Percentiles rank a stretch among this genome's conserved stretches.
These are phyloP conservation scores for Komagataella kurtzmanii DNA, from an alignment of 805 yeast species.

Conservation along the genomic window DNA sequence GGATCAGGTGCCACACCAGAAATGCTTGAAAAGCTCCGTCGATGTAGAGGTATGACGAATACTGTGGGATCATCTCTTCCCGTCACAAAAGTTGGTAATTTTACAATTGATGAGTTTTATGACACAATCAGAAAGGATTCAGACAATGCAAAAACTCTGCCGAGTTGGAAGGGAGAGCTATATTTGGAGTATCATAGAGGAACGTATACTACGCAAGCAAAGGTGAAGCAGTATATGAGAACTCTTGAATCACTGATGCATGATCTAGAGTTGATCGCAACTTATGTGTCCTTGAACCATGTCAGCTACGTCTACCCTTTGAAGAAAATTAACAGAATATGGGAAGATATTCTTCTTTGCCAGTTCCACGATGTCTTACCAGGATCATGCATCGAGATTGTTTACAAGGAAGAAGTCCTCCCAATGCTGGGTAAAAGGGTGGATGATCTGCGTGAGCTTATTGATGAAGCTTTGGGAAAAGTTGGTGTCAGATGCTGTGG, in stretches of 20 bases:
- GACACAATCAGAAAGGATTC: slow-evolving; percentile 50
- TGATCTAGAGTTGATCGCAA: slow-evolving; percentile 76
- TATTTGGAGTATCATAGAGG: slow-evolving; percentile 95
- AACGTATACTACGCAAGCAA: slow-evolving; percentile 90
- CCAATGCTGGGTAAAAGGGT: slow-evolving; percentile 58
- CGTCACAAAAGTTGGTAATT: slow-evolving; percentile 57
- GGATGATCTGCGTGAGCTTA: slow-evolving; percentile 36
- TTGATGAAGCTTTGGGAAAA: slow-evolving; percentile 33
- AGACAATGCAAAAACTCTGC: slow-evolving; percentile 51
- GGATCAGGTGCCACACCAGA: slow-evolving; percentile 97
- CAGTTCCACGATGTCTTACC: slow-evolving; percentile 98
- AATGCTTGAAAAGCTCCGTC: slow-evolving; percentile 84
- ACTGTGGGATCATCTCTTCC: slow-evolving; percentile 68
- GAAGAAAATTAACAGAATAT: slow-evolving; percentile 48
- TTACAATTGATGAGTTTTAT: slow-evolving; percentile 68
- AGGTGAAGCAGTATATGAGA: slow-evolving; percentile 72
- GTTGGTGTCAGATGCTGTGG: slow-evolving; percentile 14
- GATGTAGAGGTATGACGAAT: slow-evolving; percentile 80
- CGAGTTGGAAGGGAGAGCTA: slow-evolving; percentile 88
- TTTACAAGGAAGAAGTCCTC: slow-evolving; percentile 76
- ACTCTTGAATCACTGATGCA: slow-evolving; percentile 62
- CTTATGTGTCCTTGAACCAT: slow-evolving; percentile 48
- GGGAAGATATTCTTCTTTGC: slow-evolving; percentile 85
- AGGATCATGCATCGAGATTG: slow-evolving; percentile 91
- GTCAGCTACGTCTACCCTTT: slow-evolving; percentile 59